Conservation (phyloP, 352 stramenopile genomes). For the Pythium coloratum region DNA sequence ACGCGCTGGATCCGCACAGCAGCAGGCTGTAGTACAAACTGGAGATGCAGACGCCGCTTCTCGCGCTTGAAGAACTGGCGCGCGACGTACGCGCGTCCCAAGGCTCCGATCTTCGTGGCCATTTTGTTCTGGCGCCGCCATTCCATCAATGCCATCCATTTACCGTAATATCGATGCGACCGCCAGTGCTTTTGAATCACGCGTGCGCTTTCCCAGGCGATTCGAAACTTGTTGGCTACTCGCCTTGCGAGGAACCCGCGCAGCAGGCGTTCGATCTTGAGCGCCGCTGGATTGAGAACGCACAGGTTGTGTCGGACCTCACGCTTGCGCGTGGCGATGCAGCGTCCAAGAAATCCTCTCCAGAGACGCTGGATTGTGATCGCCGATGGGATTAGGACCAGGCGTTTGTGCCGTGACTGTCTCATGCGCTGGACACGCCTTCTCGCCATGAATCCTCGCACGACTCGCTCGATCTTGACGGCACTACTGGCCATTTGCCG, state of each 20-base stretch:
- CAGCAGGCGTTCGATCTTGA: slow-evolving; percentile 50
- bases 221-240: slow-evolving; percentile 33
- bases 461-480: slow-evolving; percentile 47
- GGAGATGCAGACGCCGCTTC: slow-evolving; percentile 40
- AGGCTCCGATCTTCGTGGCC: slow-evolving; percentile 60
- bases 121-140: slow-evolving; percentile 48
- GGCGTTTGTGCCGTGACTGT: slow-evolving; percentile 40
- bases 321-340: slow-evolving; percentile 32
- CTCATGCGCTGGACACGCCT: slow-evolving; percentile 43
- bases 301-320: slow-evolving; percentile 28
- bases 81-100: slow-evolving; percentile 59
- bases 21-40: slow-evolving; percentile 46
- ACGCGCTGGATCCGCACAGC: slow-evolving; percentile 61
- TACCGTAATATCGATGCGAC: slow-evolving; percentile 39
- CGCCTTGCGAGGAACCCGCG: slow-evolving; percentile 58
- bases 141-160: slow-evolving; percentile 55
- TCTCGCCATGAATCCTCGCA: slow-evolving; percentile 60
- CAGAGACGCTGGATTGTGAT: slow-evolving; percentile 56
- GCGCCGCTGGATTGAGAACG: slow-evolving; percentile 51
- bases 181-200: slow-evolving; percentile 61
- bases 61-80: slow-evolving; percentile 59
- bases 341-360: slow-evolving; percentile 44
- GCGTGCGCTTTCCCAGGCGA: slow-evolving; percentile 30
- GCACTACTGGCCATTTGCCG: slow-evolving; percentile 45
- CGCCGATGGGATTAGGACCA: slow-evolving; percentile 47